Conservation (phyloP, 2,329 filamentous ascomycete genomes). For the Trichophyton equinum region DNA sequence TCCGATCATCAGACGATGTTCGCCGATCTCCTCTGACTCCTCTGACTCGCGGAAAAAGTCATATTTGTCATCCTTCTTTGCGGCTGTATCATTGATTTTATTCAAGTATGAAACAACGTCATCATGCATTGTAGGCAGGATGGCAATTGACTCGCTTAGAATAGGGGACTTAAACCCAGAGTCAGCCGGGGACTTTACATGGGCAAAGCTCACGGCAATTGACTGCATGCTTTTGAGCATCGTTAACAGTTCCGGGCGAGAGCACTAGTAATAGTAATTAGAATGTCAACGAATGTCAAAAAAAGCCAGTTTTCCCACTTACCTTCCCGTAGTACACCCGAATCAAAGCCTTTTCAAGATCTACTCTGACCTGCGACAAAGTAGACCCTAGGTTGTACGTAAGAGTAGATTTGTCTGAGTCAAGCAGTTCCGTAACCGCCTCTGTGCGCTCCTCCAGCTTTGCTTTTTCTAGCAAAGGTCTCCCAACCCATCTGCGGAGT, state of each 20-base stretch:
- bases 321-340: slow-evolving; percentile 91
- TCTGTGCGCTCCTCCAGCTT: slow-evolving; percentile 65
- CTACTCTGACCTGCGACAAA: slow-evolving; percentile 58
- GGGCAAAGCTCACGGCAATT: slow-evolving; percentile 63
- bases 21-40: slow-evolving; percentile 78
- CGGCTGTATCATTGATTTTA: slow-evolving; percentile 72
- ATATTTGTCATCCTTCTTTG: slow-evolving; percentile 82
- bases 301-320: background rate
- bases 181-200: slow-evolving; percentile 51
- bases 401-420: slow-evolving; percentile 50
- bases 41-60: slow-evolving; percentile 77
- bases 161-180: slow-evolving; percentile 60
- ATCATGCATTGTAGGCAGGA: slow-evolving; percentile 63
- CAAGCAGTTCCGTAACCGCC: slow-evolving; percentile 75
- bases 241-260: slow-evolving; percentile 71
- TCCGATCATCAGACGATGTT: slow-evolving; percentile 84
- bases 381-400: slow-evolving; percentile 65
- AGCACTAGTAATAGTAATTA: slow-evolving; percentile 42
- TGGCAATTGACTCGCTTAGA: slow-evolving; percentile 57
- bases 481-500: slow-evolving; percentile 86
- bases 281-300: background rate
- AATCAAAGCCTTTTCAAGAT: slow-evolving; percentile 86
- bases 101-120: slow-evolving; percentile 65
- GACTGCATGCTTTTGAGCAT: slow-evolving; percentile 75
- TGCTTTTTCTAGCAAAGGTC: slow-evolving; percentile 66